Percentiles rank a stretch among this genome's conserved stretches.
These are phyloP conservation scores for Hippophae gyantsensis DNA, from an alignment of 306 rosid genomes.

Conservation along the genomic window DNA sequence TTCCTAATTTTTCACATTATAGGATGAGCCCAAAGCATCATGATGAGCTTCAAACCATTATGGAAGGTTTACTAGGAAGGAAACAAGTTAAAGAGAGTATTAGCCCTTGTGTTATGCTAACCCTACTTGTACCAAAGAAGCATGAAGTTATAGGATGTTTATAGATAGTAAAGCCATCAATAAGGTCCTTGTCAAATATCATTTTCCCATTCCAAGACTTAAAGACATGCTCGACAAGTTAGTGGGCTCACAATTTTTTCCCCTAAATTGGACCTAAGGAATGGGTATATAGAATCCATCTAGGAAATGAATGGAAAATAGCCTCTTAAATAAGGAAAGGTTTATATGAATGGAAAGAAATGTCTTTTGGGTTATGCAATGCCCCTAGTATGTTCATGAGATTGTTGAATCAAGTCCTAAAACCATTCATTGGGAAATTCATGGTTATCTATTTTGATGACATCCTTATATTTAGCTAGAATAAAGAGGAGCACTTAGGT, in stretches of 20 bases:
- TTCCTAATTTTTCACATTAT: neutral
- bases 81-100: neutral
- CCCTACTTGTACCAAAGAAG: neutral
- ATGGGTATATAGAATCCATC: too few species aligned
- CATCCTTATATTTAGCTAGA: too few species aligned
- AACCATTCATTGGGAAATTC: too few species aligned
- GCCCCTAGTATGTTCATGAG: too few species aligned
- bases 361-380: too few species aligned
- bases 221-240: neutral
- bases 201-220: neutral
- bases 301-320: too few species aligned
- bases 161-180: neutral
- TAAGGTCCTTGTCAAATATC: neutral
- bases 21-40: neutral
- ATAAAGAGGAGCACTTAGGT: too few species aligned
- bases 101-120: neutral
- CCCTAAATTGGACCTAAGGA: neutral
- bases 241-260: too few species aligned
- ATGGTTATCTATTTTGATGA: too few species aligned
- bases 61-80: neutral
- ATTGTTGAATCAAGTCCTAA: too few species aligned
- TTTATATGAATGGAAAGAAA: too few species aligned
- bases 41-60: neutral
- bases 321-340: too few species aligned
- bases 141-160: neutral